Base-by-base conservation (phyloP, 306 rosid species). In the Geum urbanum region DNA sequence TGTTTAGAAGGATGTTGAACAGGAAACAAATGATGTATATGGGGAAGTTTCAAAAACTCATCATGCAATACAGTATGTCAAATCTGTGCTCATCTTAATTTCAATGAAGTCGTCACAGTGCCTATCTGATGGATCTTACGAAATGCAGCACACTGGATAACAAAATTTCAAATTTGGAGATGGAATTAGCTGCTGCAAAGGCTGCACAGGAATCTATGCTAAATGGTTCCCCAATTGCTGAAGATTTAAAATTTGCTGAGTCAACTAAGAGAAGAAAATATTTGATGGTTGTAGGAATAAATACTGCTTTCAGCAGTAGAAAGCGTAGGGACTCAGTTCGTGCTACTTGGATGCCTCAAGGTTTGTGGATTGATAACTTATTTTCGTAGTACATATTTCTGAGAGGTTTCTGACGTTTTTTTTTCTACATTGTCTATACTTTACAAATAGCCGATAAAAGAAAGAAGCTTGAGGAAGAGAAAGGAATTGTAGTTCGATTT, bases 281-380 rank as follows among this genome's bases (percentile, higher is more conserved):
- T 63, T 67, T 82, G 66, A 79, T 85, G 86, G 89, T 85, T 10
- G 60, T 81, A 3, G 88, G 88, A 47, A 73, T 84, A 64, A 84
- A 84, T 69, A 84, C 89, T 67, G 86, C 89, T 24, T 85, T 85
- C 77, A 85, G 89, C 59, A 85, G 89, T 79, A 76, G 89, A 50
- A 85, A 85, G 66, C 84, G 89, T 7, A 78, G 89, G 54, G 89
- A 85, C 65, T 85, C 89, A 11, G 76, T 85, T 48, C 89, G 89
- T 55, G 77, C 81, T 37, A 85, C 86, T 70, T 85, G 89, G 89
- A 79, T 85, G 86, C 89, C 89, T 66, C 86, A 82, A 77, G 89
- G 89, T 82, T 61, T 71, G 60, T 40, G 32, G 10, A 72, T 60
- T 62, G 32, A 13, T 44, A n/a, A 50, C 46, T 37, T 48, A 47